Conservation (phyloP, 768 basidiomycete species). For the Lactarius indigo region DNA sequence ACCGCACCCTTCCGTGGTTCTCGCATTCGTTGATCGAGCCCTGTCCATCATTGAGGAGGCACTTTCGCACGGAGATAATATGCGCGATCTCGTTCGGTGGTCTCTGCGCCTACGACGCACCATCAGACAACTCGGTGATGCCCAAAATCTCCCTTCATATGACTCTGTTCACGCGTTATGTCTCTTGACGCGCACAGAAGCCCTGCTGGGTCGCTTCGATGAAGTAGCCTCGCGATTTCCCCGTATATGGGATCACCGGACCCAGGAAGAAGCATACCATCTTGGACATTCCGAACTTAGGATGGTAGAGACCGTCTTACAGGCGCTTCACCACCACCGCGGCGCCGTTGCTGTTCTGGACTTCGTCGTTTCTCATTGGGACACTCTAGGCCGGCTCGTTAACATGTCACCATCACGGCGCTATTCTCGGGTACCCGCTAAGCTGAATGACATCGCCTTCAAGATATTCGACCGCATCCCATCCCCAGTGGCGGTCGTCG, state of each 20-base stretch:
- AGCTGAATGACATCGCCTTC: conserved; percentile 9
- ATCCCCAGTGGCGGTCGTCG: conserved; percentile 13
- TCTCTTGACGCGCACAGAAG: conserved; percentile 20
- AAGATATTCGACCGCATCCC: conserved; percentile 16
- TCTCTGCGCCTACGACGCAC: conserved; percentile 12
- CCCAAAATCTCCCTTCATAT: background rate
- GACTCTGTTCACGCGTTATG: conserved; percentile 11
- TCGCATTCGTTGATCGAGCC: conserved; percentile 23
- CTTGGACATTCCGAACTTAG: background rate
- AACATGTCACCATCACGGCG: conserved; percentile 3
- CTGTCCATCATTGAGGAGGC: conserved; percentile 16
- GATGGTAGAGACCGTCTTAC: conserved; percentile 18
- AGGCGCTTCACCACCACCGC: conserved; percentile 11
- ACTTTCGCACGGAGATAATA: conserved; percentile 7
- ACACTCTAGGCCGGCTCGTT: conserved; percentile 9
- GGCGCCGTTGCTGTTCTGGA: conserved; percentile 20
- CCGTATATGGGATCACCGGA: background rate
- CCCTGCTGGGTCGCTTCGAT: conserved; percentile 19
- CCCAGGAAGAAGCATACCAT: background rate
- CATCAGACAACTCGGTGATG: conserved; percentile 10
- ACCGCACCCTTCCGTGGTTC: conserved; percentile 5
- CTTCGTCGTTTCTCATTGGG: conserved; percentile 19
- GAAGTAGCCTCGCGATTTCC: conserved; percentile 5
- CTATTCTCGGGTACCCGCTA: background rate
- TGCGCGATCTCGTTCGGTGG: conserved; percentile 21